Percentiles rank a stretch among this genome's conserved stretches.
Conservation (phyloP, 2,329 filamentous ascomycete genomes). For the Hymenoscyphus occultus region DNA sequence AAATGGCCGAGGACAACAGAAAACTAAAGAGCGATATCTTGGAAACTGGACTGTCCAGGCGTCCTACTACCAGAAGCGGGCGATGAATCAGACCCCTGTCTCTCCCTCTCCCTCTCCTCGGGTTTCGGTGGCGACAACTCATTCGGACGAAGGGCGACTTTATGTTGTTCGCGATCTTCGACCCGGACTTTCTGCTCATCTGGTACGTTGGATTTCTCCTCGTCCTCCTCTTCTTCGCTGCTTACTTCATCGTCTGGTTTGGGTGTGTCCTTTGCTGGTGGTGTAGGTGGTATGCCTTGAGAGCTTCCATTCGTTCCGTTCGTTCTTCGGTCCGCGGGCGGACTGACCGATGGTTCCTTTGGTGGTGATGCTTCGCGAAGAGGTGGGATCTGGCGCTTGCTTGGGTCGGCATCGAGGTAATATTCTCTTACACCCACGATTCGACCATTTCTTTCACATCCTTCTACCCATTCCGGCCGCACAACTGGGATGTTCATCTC, state of each 20-base stretch:
- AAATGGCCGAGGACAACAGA: background rate
- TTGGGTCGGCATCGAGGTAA: constrained; percentile 79
- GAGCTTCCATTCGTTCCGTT: constrained; percentile 29
- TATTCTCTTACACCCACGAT: constrained; percentile 95
- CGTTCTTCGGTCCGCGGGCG: constrained; percentile 19
- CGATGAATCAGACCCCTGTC: constrained; percentile 37
- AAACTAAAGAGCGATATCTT: constrained; percentile 57
- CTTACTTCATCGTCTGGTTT: constrained; percentile 28
- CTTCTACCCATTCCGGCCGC: constrained; percentile 93
- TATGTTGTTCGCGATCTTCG: constrained; percentile 54
- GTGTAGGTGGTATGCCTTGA: constrained; percentile 30
- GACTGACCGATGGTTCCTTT: constrained; percentile 22
- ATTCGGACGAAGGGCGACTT: constrained; percentile 48
- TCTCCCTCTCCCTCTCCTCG: constrained; percentile 35
- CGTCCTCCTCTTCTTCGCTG: constrained; percentile 32
- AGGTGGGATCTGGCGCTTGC: constrained; percentile 33
- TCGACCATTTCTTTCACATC: constrained; percentile 88
- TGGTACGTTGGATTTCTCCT: constrained; percentile 35
- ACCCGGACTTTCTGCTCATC: constrained; percentile 56
- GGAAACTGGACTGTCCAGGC: constrained; percentile 57
- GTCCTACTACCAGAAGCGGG: constrained; percentile 40
- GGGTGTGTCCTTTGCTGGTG: constrained; percentile 32
- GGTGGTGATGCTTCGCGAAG: constrained; percentile 14
- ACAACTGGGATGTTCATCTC: constrained; percentile 99
- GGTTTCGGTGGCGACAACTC: constrained; percentile 35